Conservation (phyloP, 768 basidiomycete species). For the Suillus subaureus region DNA sequence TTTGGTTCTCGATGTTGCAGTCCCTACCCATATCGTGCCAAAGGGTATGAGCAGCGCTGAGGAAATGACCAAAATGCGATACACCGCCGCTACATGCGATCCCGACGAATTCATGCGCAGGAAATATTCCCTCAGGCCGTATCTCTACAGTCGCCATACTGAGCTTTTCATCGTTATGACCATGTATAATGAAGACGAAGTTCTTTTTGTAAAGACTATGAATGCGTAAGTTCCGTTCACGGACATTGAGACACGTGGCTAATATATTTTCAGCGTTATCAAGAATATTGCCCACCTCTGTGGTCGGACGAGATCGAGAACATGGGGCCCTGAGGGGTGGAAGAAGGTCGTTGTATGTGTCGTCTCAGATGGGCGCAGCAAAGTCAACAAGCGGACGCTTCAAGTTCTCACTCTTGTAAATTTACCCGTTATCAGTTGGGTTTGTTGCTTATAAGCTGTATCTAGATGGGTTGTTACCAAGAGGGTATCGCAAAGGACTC, state of each 20-base stretch:
- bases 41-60: conserved; percentile 60
- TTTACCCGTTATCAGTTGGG: conserved; percentile 15
- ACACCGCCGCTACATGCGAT: conserved; percentile 88
- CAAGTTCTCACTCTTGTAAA: conserved; percentile 82
- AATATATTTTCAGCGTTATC: conserved; percentile 58
- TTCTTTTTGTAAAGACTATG: conserved; percentile 79
- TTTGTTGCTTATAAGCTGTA: conserved; percentile 6
- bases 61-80: conserved; percentile 83
- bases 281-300: conserved; percentile 87
- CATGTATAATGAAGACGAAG: conserved; percentile 93
- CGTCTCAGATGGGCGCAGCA: conserved; percentile 83
- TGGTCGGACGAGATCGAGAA: conserved; percentile 67
- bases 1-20: conserved; percentile 80
- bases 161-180: conserved; percentile 97
- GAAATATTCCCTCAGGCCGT: conserved; percentile 79
- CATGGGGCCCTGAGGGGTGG: conserved; percentile 89
- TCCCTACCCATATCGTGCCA: conserved; percentile 80
- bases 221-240: conserved; percentile 59
- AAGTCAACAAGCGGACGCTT: conserved; percentile 88
- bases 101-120: conserved; percentile 84
- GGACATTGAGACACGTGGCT: conserved; percentile 7
- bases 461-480: conserved; percentile 83
- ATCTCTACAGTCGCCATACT: conserved; percentile 76
- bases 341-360: conserved; percentile 89
- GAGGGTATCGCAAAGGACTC: conserved; percentile 90